A percentile compares a stretch with the other conserved stretches of the same genome.
These are phyloP conservation scores for Syzygium aromaticum DNA, from an alignment of 345 rosid species.

Conservation along the genomic window DNA sequence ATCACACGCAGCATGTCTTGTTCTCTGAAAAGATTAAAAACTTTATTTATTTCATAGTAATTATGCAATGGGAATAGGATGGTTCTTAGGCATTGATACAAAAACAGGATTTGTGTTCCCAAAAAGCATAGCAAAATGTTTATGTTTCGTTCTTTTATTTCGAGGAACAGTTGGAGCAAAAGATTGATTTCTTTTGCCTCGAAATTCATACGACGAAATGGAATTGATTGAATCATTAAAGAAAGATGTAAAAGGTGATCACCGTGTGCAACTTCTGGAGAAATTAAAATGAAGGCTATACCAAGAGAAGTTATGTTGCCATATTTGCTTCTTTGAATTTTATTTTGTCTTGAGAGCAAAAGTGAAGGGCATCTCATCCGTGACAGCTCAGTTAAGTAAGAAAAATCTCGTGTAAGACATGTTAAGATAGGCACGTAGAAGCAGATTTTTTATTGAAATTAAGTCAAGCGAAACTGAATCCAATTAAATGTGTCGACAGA, in stretches of 20 bases:
- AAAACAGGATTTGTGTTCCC: not conserved
- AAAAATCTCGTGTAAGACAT: not conserved
- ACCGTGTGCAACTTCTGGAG: not conserved
- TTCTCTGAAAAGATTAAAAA: no score
- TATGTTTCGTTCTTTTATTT: not conserved
- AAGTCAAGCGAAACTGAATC: not conserved
- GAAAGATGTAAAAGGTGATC: not conserved
- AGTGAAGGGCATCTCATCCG: rapidly evolving
- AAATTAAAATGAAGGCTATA: not conserved
- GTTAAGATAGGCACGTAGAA: not conserved
- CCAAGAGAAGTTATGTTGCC: not conserved
- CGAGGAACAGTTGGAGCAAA: not conserved
- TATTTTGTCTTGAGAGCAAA: not conserved
- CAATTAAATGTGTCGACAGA: not conserved
- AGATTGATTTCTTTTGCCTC: not conserved
- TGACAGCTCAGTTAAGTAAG: no score
- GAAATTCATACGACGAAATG: not conserved
- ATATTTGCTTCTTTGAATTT: not conserved
- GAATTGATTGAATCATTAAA: not conserved
- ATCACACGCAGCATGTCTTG: not conserved
- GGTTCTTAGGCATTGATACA: not conserved
- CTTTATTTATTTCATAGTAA: no score
- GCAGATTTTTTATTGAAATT: not conserved
- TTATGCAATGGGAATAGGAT: not conserved
- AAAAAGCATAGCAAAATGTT: not conserved